Base-by-base conservation (phyloP, 169 alveolate genomes). In the Plasmodium vinckei region DNA sequence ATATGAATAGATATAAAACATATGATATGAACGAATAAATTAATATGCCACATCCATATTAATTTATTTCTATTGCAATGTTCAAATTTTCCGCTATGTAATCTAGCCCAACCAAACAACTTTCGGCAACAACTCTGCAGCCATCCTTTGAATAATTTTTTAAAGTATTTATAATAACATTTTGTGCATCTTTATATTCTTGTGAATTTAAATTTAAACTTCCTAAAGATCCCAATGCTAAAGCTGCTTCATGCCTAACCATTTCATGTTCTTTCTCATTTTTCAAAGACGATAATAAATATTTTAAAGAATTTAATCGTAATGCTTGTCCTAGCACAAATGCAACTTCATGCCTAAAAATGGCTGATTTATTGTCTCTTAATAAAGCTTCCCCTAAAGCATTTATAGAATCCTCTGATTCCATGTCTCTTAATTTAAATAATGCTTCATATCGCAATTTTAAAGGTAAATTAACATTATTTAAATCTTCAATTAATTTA, bases 221-320 rank as follows among this genome's bases (percentile, higher is more conserved):
- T 51, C 95, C 98, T 33, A 96, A 92, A 13, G 97, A 94, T 0
- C 98, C 98, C 10, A 97, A 90, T 5, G 98, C 98, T 59, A 95
- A 93, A 17, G 98, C 98, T 6, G 97, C 98, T 65, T 97, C 98
- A 79, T 97, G 98, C 54, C 98, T 93, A 27, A 96, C 98, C 95
- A 97, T 96, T 61, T 96, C 96, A 71, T 95, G 96, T 72, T 96
- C 97, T 9, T 25, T 23, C 3, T 46, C 47, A 88, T 96, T 92
- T 87, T 57, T 89, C 57, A 96, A 88, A 51, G 96, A 95, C 46
- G 79, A 73, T 15, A 92, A 65, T 82, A 93, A 95, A 65, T 89
- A 91, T 57, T 56, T 93, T 51, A 77, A 92, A 2, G 94, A 94
- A n/a, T 87, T 89, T 72, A 72, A 61, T 56, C 89, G 92, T 61